Conservation (phyloP, 2,329 filamentous ascomycete genomes). For the Ophiocordyceps sinensis region DNA sequence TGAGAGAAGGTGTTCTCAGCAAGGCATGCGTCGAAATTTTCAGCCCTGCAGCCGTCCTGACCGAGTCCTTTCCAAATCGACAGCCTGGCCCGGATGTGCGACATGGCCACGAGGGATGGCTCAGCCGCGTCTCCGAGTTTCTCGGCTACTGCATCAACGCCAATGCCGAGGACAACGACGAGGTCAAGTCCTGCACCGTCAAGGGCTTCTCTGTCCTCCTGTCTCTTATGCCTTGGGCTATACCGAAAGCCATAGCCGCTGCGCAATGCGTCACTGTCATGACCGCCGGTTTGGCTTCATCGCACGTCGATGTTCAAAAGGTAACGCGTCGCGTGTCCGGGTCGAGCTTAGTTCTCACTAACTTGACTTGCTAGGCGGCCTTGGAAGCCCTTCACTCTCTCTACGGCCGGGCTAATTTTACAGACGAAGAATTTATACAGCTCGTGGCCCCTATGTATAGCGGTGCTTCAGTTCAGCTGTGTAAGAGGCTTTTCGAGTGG, state of each 20-base stretch:
- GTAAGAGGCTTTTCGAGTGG: constrained; percentile 66
- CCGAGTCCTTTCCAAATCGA: constrained; percentile 61
- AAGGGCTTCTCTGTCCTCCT: constrained; percentile 66
- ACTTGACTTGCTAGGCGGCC: constrained; percentile 40
- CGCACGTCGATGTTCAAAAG: constrained; percentile 60
- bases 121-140: constrained; percentile 60
- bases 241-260: constrained; percentile 64
- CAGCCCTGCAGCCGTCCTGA: constrained; percentile 61
- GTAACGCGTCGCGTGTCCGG: constrained; percentile 24
- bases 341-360: background rate
- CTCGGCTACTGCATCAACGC: constrained; percentile 58
- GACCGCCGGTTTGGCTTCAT: constrained; percentile 54
- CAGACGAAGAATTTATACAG: constrained; percentile 62
- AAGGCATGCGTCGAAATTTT: constrained; percentile 90
- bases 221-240: constrained; percentile 74
- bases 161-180: constrained; percentile 47
- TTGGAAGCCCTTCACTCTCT: constrained; percentile 74
- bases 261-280: constrained; percentile 57
- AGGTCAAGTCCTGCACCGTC: constrained; percentile 55
- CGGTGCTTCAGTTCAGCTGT: constrained; percentile 53
- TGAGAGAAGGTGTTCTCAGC: constrained; percentile 73
- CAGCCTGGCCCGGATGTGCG: constrained; percentile 56
- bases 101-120: constrained; percentile 74
- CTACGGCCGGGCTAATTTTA: constrained; percentile 60
- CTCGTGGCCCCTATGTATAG: constrained; percentile 71